These are phyloP conservation scores for Aurantiochytrium sp. DNA, from an alignment of 108 stramenopile species.

Conservation along the genomic window DNA sequence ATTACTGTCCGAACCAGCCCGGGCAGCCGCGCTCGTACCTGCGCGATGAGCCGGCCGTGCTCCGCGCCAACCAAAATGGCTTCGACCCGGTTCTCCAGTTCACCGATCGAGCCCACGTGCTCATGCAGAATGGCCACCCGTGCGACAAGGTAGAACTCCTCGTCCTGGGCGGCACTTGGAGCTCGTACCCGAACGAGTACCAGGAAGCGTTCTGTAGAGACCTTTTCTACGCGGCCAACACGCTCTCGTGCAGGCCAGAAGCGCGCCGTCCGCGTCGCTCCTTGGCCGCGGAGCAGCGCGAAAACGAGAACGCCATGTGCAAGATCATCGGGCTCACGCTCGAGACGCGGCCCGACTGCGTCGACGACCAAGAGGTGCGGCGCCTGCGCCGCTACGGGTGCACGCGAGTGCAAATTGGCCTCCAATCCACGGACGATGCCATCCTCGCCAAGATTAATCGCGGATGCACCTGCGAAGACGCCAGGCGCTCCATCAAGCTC, in stretches of 20 bases:
- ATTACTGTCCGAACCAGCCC: conserved; percentile 53
- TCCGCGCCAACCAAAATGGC: conserved; percentile 41
- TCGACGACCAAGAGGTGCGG: conserved; percentile 25
- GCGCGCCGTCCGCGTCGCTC: conserved; percentile 21
- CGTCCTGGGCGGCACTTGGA: conserved; percentile 89
- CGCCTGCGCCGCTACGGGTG: conserved; percentile 89
- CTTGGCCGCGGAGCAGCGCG: conserved; percentile 38
- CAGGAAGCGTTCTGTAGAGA: conserved; percentile 47
- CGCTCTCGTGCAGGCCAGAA: conserved; percentile 27
- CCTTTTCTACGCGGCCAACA: conserved; percentile 51
- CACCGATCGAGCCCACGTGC: conserved; percentile 30
- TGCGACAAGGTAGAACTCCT: conserved; percentile 94
- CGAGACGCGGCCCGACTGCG: conserved; percentile 83
- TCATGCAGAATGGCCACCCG: conserved; percentile 65
- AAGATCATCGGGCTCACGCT: conserved; percentile 84
- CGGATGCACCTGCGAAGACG: conserved; percentile 84
- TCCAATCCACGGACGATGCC: conserved; percentile 86
- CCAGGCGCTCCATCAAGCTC: conserved; percentile 82
- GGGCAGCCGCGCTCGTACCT: conserved; percentile 49
- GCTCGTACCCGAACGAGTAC: conserved; percentile 44
- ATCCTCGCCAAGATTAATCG: conserved; percentile 90
- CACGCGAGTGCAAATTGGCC: conserved; percentile 95
- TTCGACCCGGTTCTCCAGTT: conserved; percentile 49
- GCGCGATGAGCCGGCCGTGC: conserved; percentile 51
- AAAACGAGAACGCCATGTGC: conserved; percentile 37